Evolutionary conservation across 108 stramenopile species (phyloP).

Genomic region (Pseudonitzschia pungens): DNA sequence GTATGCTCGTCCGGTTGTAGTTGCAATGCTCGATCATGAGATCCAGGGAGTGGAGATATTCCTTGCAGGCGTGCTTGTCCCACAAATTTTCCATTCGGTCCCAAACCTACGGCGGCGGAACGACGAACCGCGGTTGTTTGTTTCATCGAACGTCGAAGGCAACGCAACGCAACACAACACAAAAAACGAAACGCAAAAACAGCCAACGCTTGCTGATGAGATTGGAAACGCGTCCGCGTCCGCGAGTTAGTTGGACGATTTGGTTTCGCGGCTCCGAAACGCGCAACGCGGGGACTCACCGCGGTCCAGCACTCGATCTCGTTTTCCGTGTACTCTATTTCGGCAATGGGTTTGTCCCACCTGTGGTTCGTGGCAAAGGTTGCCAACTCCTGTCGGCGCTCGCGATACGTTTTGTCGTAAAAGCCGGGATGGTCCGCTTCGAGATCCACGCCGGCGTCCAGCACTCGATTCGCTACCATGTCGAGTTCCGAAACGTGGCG

Average conservation of each 20-base stretch:
- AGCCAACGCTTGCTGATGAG: no score
- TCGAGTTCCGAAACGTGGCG: conserved; percentile 91
- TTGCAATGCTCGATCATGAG: conserved; percentile 86
- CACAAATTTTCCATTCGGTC: conserved; percentile 80
- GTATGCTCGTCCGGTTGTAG: conserved; percentile 81
- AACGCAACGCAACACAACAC: no score
- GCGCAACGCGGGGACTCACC: not conserved
- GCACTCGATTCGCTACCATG: conserved; percentile 81
- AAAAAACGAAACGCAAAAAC: no score
- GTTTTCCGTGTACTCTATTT: conserved; percentile 83
- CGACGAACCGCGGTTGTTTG: no score
- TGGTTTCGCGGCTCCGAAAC: no score
- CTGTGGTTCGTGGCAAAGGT: conserved; percentile 60
- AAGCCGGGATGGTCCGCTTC: conserved; percentile 92
- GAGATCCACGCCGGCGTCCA: conserved; percentile 85
- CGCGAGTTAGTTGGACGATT: no score
- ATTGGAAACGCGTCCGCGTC: no score
- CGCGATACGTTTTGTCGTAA: conserved; percentile 80
- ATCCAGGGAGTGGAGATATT: conserved; percentile 77
- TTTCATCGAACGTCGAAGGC: no score
- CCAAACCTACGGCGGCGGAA: conserved; percentile 57
- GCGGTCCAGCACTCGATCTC: conserved; percentile 91
- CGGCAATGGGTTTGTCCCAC: conserved; percentile 76
- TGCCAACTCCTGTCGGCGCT: conserved; percentile 75
- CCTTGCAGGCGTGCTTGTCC: conserved; percentile 89